These are phyloP conservation scores for Colletotrichum gigasporum DNA, from an alignment of 2,329 filamentous ascomycete species.

Conservation along the genomic window DNA sequence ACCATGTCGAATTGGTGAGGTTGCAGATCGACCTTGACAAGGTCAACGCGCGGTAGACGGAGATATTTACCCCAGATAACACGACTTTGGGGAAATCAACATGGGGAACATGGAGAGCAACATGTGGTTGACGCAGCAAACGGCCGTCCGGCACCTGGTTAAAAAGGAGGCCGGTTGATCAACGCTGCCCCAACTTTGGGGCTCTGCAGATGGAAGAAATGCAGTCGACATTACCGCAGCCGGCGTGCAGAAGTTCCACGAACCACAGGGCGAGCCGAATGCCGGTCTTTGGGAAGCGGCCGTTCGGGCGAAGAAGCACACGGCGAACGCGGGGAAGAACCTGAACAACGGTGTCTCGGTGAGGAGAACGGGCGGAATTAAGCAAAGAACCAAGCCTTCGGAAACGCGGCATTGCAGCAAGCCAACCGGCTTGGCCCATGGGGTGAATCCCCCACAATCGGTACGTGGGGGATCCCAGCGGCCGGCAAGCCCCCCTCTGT, in stretches of 20 bases:
- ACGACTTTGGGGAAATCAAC: neutral
- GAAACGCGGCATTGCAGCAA: slow-evolving; percentile 12
- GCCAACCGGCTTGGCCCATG: slow-evolving; percentile 26
- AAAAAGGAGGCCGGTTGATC: slow-evolving; percentile 3
- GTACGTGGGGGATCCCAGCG: slow-evolving; percentile 9
- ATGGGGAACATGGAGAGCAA: neutral
- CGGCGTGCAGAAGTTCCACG: slow-evolving; percentile 23
- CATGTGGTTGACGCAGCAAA: neutral
- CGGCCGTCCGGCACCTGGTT: neutral
- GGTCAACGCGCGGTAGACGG: slow-evolving; percentile 22
- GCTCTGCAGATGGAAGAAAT: slow-evolving; percentile 31
- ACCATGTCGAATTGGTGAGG: neutral
- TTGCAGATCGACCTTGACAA: neutral
- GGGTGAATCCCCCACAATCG: slow-evolving; percentile 5
- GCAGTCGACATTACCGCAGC: neutral
- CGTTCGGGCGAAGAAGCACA: neutral
- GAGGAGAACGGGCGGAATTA: neutral
- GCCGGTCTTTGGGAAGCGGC: too few species aligned
- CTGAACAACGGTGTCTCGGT: too few species aligned
- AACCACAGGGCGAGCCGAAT: slow-evolving; percentile 21
- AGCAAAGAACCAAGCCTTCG: slow-evolving; percentile 22
- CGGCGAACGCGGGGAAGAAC: too few species aligned
- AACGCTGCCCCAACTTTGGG: slow-evolving; percentile 23
- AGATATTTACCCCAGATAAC: slow-evolving; percentile 18
- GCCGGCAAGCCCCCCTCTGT: neutral